Percentiles rank a stretch among this genome's conserved stretches.
Evolutionary conservation across 129 eudicot species (phyloP).

Genomic region (Mikania micrantha): DNA sequence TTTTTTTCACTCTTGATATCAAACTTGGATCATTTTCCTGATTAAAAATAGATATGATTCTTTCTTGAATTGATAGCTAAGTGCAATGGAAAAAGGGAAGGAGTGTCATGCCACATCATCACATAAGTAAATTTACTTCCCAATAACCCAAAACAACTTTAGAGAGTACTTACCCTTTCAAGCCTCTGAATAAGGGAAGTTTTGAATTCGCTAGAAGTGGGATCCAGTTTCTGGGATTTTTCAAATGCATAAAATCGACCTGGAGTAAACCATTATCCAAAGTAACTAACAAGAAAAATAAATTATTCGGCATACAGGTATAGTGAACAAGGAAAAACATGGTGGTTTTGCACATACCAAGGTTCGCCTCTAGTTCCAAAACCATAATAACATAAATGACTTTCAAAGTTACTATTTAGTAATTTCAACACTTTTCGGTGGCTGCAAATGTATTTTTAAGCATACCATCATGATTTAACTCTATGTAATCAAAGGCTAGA

Average conservation of each 20-base stretch:
- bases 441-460: too few species aligned
- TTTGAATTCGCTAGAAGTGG: constrained; percentile 54
- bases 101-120: not conserved
- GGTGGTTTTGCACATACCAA: not conserved
- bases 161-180: constrained; percentile 51
- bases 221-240: constrained; percentile 46
- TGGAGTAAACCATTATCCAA: not conserved
- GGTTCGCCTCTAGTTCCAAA: not conserved
- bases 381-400: not conserved
- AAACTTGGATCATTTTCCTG: constrained; percentile 86
- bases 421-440: too few species aligned
- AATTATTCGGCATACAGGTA: not conserved
- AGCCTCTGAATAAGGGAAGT: constrained; percentile 35
- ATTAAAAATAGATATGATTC: not conserved
- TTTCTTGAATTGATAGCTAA: not conserved
- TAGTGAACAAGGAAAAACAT: not conserved
- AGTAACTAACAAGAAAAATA: not conserved
- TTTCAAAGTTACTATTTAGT: too few species aligned
- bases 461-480: too few species aligned
- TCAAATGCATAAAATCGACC: constrained; percentile 9
- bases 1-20: constrained; percentile 73
- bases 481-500: too few species aligned
- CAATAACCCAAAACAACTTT: not conserved
- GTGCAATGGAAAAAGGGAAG: not conserved
- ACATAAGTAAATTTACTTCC: not conserved